These are phyloP conservation scores for Articulospora tetracladia DNA, from an alignment of 495 filamentous ascomycete species.

Conservation along the genomic window DNA sequence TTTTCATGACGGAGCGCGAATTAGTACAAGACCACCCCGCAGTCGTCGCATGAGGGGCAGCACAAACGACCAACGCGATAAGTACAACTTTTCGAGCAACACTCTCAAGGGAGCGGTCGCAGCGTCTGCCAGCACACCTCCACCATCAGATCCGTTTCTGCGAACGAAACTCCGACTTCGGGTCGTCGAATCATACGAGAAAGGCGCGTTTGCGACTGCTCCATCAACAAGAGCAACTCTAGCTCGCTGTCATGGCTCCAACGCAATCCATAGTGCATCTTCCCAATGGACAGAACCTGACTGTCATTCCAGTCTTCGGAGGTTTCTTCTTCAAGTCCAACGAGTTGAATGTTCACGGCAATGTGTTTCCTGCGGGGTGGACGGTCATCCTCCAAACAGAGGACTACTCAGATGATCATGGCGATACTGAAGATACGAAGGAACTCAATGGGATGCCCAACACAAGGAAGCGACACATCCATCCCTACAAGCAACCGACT, in stretches of 20 bases:
- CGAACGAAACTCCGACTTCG: background rate
- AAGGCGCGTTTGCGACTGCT: background rate
- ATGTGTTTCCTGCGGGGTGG: constrained; percentile 80
- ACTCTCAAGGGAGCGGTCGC: too few species aligned
- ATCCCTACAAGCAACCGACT: constrained; percentile 68
- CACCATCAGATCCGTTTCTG: background rate
- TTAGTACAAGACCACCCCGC: background rate
- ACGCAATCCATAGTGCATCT: constrained; percentile 46
- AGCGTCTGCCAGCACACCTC: background rate
- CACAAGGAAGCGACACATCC: constrained; percentile 38
- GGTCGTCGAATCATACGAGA: background rate
- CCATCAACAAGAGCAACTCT: too few species aligned
- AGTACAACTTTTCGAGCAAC: background rate
- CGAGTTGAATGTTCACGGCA: constrained; percentile 62
- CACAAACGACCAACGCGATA: background rate
- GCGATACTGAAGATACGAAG: constrained; percentile 21
- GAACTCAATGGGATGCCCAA: constrained; percentile 25
- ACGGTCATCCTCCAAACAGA: constrained; percentile 77
- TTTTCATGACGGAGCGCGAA: too few species aligned
- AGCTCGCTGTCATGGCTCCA: constrained; percentile 16
- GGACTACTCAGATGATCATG: constrained; percentile 41
- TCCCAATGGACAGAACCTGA: constrained; percentile 82
- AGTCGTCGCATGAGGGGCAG: background rate
- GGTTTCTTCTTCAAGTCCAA: constrained; percentile 85
- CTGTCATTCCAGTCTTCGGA: constrained; percentile 78